Base-by-base conservation (phyloP, 2,329 filamentous ascomycete species). In the Fusarium napiforme region DNA sequence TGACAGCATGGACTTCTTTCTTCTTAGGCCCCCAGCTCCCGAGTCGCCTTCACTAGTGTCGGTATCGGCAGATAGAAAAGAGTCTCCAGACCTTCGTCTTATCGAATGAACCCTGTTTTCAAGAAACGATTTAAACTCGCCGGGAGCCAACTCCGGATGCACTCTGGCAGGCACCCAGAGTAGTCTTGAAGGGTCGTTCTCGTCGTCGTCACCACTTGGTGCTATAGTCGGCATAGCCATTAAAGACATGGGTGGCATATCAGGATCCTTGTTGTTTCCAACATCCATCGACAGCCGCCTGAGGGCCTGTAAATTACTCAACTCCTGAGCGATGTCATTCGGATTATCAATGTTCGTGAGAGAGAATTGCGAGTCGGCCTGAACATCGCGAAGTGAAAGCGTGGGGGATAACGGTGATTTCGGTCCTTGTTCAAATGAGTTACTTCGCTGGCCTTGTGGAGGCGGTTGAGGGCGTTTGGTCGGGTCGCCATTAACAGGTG, bases 1-100 rank as follows among this genome's bases (percentile, higher is more conserved):
- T 10, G 96, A 98, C 9, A 99, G 87, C 93, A 97, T 98, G 0
- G 96, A 98, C 83, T 96, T 97, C 83, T 97, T 97, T 77, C 96
- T 90, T 75, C 91, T 88, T 71, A 98, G 81, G 43, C 93, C 88
- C 21, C 89, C 89, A 80, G 83, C 89, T 23, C 89, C 89, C 80
- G 83, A 89, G 82, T 82, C 87, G 82, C 70, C 90, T 85, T 78
- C 89, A 69, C 75, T 87, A 73, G 84, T 66, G 59, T 88, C 84
- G 71, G 74, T 75, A 14, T 92, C 88, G 10, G 88, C 83, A 36
- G 90, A 89, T 52, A 95, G 83, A 42, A 87, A 87, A 72, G 87
- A 92, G 75, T 92, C 94, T 30, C 92, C 92, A 2, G 95, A 97
- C 77, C 93, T 90, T 74, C 95, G 88, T 81, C 94, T 92, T 76